A percentile compares a stretch with the other conserved stretches of the same genome.
Evolutionary conservation across 2,329 filamentous ascomycete genomes (phyloP).

Genomic region (Colletotrichum chlorophyti): DNA sequence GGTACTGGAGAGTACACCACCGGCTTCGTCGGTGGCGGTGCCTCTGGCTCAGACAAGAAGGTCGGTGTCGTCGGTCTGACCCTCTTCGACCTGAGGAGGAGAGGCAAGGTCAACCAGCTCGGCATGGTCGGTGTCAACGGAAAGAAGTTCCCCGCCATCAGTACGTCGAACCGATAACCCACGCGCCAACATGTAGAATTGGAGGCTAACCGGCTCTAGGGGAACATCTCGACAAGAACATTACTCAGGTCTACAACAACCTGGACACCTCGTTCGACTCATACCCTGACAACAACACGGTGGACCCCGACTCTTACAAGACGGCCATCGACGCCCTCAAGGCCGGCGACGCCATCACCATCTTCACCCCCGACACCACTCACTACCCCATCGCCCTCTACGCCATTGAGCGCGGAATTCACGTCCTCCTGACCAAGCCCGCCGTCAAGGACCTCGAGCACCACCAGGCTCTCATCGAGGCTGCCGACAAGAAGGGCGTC

Average conservation of each 20-base stretch:
- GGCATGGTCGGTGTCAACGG: constrained; percentile 92
- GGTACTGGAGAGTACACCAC: constrained; percentile 98
- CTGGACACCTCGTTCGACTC: constrained; percentile 87
- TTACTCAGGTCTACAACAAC: constrained; percentile 84
- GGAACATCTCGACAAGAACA: constrained; percentile 86
- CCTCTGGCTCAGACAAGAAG: constrained; percentile 92
- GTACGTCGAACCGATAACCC: constrained; percentile 55
- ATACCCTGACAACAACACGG: constrained; percentile 75
- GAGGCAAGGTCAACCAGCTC: constrained; percentile 86
- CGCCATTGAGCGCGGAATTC: constrained; percentile 85
- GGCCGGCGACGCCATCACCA: constrained; percentile 88
- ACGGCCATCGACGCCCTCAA: constrained; percentile 82
- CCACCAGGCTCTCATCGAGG: constrained; percentile 78
- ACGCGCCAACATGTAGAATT: not conserved
- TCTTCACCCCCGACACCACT: constrained; percentile 94
- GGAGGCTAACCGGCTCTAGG: constrained; percentile 51
- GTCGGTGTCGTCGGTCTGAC: constrained; percentile 92
- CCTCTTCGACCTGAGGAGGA: constrained; percentile 84
- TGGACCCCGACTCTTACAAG: constrained; percentile 86
- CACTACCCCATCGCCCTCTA: constrained; percentile 93
- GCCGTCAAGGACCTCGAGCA: constrained; percentile 85
- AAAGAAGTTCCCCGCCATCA: constrained; percentile 88
- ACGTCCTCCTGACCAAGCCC: constrained; percentile 94
- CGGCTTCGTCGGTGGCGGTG: constrained; percentile 84
- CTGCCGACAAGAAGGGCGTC: constrained; percentile 76